Percentiles rank a stretch among this genome's conserved stretches.
These are phyloP conservation scores for Neoascochyta sp. DNA, from an alignment of 2,329 filamentous ascomycete genomes.

Conservation along the genomic window DNA sequence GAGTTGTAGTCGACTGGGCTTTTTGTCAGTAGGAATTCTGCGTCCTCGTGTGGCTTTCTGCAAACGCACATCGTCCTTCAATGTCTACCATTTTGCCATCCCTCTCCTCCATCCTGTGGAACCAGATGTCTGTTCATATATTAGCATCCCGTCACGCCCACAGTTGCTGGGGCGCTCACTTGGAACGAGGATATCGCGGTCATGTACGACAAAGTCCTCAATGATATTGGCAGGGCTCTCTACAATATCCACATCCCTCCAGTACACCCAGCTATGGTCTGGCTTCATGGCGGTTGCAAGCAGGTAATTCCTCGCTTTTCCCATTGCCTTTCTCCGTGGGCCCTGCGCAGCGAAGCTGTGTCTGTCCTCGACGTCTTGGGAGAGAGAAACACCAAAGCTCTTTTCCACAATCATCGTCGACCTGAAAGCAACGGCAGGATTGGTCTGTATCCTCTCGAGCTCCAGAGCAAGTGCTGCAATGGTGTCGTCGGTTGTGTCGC, in stretches of 20 bases:
- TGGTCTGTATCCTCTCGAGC: slow-evolving; percentile 80
- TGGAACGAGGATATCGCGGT: slow-evolving; percentile 88
- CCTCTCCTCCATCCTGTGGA: slow-evolving; percentile 78
- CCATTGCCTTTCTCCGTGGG: slow-evolving; percentile 86
- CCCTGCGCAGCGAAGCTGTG: slow-evolving; percentile 86
- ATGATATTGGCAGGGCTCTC: slow-evolving; percentile 84
- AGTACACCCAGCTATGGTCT: slow-evolving; percentile 98
- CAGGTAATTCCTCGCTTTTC: slow-evolving; percentile 85
- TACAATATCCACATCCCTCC: slow-evolving; percentile 94
- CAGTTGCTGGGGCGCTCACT: slow-evolving; percentile 59
- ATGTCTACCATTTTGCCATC: slow-evolving; percentile 65
- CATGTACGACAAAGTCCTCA: slow-evolving; percentile 92
- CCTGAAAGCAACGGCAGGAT: slow-evolving; percentile 74
- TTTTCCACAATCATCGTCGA: slow-evolving; percentile 86
- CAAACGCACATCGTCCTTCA: slow-evolving; percentile 95
- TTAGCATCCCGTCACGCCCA: slow-evolving; percentile 7
- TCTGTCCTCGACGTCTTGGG: slow-evolving; percentile 75
- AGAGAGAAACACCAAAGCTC: slow-evolving; percentile 74
- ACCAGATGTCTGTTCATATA: slow-evolving; percentile 78
- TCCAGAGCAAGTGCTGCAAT: slow-evolving; percentile 80
- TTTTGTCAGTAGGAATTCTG: slow-evolving; percentile 11
- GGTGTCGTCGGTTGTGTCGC: slow-evolving; percentile 88
- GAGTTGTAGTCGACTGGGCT: slow-evolving; percentile 98
- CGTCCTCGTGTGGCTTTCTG: too few relatives aligned
- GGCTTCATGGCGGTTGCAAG: slow-evolving; percentile 79